Evolutionary conservation across 495 filamentous ascomycete genomes (phyloP).

Genomic region (Talaromyces trachyspermus): DNA sequence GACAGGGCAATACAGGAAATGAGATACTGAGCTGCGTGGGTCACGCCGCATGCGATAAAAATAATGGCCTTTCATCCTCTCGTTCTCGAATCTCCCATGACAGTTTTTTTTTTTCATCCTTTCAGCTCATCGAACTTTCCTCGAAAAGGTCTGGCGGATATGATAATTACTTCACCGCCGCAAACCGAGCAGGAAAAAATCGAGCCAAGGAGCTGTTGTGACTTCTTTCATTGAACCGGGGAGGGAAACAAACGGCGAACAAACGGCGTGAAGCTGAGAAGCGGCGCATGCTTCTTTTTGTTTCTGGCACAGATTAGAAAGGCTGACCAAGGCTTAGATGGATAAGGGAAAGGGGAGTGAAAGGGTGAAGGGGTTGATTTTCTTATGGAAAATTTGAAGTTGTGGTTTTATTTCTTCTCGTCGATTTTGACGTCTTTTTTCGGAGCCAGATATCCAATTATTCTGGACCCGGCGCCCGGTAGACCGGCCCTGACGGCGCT

Average conservation of each 20-base stretch:
- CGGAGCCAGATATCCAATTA: constrained; percentile 11
- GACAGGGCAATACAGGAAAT: too few species aligned
- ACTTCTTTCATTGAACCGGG: constrained; percentile 2
- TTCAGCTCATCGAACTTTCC: too few species aligned
- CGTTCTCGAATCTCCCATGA: too few species aligned
- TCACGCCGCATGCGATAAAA: too few species aligned
- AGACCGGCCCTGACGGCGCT: constrained; percentile 8
- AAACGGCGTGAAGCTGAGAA: constrained; percentile 2
- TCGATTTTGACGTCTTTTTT: constrained; percentile 7
- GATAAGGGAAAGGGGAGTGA: too few species aligned
- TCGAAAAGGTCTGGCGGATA: background rate
- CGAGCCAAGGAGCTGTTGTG: constrained; percentile 3
- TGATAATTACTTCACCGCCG: constrained; percentile 5
- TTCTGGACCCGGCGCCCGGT: constrained; percentile 8
- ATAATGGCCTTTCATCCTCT: too few species aligned
- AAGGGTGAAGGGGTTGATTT: background rate
- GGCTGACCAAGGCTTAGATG: too few species aligned
- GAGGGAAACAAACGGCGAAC: background rate
- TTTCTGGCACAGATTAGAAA: constrained; percentile 3
- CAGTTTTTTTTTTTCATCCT: too few species aligned
- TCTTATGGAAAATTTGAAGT: background rate
- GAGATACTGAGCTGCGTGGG: too few species aligned
- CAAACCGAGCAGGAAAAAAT: background rate
- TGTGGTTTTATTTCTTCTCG: background rate
- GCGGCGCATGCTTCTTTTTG: background rate